Evolutionary conservation across 1,284 basidiomycete species (phyloP), one percentile per base, ranked within the genome.

Genomic region (Peniophora sp.): DNA sequence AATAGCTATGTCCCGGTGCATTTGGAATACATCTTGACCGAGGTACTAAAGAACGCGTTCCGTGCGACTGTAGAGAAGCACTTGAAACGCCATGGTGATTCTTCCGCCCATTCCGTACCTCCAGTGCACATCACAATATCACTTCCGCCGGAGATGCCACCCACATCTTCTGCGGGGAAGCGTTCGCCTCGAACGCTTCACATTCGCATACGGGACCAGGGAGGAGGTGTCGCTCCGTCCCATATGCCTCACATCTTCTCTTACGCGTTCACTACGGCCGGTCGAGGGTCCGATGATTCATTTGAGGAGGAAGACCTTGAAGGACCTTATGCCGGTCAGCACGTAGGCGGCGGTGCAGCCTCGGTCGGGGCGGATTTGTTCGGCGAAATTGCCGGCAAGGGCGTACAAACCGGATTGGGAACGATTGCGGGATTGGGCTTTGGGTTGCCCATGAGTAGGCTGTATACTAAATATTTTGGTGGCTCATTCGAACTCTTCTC

Each of bases 211-310:
- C 77, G 92, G 27, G 92, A 95, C 59, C 83, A 90, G 59, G 92
- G 92, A 2, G 92, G 91, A 16, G 92, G 92, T 2, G 85, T 95
- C 35, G 74, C 82, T 1, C 83, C 83, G 2, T 69, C 75, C 8
- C 81, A 92, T 62, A 79, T 94, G 71, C 70, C 77, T 16, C 78
- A 82, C 48, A 87, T 95, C 52, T 95, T 94, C 66, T 89, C 88
- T 20, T 95, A 95, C 63, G 90, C 91, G 5, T 95, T 93, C 64
- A 93, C 92, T 2, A 94, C 92, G 2, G 87, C 85, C 12, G 79
- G 79, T 11, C 60, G 64, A 27, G 56, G 52, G 41, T 58, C 58
- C 2, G 71, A 74, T 0, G 53, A 56, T 12, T 48, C 48, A 55
- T 5, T 61, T 50, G 68, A 75, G 50, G 72, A 79, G 25, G 74